Percentiles rank a stretch among this genome's conserved stretches.
Conservation (phyloP, 2,329 filamentous ascomycete species). For the Neoascochyta sp. region DNA sequence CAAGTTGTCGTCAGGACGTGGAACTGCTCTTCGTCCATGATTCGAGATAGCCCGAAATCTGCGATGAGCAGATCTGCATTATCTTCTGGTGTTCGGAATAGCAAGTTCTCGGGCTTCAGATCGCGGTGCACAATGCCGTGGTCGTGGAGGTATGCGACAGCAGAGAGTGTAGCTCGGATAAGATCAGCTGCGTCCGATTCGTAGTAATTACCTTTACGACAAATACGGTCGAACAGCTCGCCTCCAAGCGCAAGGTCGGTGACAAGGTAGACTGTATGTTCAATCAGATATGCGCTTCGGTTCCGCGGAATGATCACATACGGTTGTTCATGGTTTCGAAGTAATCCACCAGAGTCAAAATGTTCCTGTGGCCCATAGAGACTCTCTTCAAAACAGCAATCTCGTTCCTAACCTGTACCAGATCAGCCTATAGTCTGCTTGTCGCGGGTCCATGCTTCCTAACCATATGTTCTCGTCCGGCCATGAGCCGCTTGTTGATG, state of each 20-base stretch:
- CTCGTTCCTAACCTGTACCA: conserved; percentile 82
- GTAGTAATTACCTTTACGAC: conserved; percentile 97
- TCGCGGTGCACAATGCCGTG: conserved; percentile 98
- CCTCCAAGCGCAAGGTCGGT: conserved; percentile 94
- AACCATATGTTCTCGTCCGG: conserved; percentile 97
- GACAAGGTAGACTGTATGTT: conserved; percentile 73
- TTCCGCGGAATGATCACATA: conserved; percentile 37
- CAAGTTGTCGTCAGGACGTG: conserved; percentile 97
- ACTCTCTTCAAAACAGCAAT: conserved; percentile 96
- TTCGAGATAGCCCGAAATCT: conserved; percentile 90
- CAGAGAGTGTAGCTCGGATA: conserved; percentile 89
- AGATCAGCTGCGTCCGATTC: conserved; percentile 95
- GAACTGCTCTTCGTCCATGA: conserved; percentile 99
- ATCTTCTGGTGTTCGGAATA: conserved; percentile 96
- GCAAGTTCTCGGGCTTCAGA: conserved; percentile 92
- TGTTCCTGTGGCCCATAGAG: conserved; percentile 99
- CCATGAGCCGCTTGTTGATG: conserved; percentile 98
- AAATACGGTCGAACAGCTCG: conserved; percentile 97
- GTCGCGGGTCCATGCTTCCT: no score
- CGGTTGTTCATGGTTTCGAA: conserved; percentile 99
- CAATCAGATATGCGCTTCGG: conserved; percentile 7
- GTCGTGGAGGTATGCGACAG: conserved; percentile 97
- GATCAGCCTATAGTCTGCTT: conserved; percentile 7
- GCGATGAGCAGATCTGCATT: conserved; percentile 96
- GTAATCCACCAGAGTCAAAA: conserved; percentile 95